Evolutionary conservation across 768 basidiomycete genomes (phyloP).

Genomic region (Amanita exitialis): DNA sequence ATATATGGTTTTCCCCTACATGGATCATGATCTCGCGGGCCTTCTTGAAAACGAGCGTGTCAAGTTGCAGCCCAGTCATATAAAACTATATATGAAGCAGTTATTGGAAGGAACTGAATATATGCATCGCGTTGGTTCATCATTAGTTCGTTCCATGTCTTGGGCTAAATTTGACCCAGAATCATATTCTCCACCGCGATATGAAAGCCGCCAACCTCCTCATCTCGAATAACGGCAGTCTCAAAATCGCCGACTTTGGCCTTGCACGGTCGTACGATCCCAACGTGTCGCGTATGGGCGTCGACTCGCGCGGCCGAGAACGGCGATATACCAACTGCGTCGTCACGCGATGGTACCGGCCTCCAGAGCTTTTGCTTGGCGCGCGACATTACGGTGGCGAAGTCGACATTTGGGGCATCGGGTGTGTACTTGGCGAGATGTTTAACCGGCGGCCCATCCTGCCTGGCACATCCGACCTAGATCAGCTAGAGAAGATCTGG

Average conservation of each 20-base stretch:
- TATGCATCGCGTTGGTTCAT: conserved; percentile 73
- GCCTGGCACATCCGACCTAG: conserved; percentile 80
- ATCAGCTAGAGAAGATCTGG: conserved; percentile 88
- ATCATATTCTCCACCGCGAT: conserved; percentile 94
- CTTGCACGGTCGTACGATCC: conserved; percentile 77
- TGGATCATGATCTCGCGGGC: conserved; percentile 98
- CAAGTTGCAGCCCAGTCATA: conserved; percentile 70
- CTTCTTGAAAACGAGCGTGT: conserved; percentile 87
- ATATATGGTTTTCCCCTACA: conserved; percentile 99
- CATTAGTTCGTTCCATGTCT: conserved; percentile 7
- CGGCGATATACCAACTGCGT: conserved; percentile 92
- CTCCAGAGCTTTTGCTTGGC: conserved; percentile 86
- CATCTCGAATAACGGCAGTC: conserved; percentile 74
- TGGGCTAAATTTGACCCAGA: conserved; percentile 33
- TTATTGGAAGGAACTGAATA: conserved; percentile 94
- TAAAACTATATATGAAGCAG: conserved; percentile 95
- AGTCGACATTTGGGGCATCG: conserved; percentile 97
- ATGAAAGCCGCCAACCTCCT: conserved; percentile 98
- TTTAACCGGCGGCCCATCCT: conserved; percentile 81
- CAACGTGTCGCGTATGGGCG: conserved; percentile 26
- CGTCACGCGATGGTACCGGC: conserved; percentile 91
- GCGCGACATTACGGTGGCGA: conserved; percentile 86
- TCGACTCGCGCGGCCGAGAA: conserved; percentile 36
- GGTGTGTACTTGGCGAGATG: conserved; percentile 97
- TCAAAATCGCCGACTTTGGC: conserved; percentile 93